Conservation (phyloP, 2,329 filamentous ascomycete genomes). For the Phoma sp. region DNA sequence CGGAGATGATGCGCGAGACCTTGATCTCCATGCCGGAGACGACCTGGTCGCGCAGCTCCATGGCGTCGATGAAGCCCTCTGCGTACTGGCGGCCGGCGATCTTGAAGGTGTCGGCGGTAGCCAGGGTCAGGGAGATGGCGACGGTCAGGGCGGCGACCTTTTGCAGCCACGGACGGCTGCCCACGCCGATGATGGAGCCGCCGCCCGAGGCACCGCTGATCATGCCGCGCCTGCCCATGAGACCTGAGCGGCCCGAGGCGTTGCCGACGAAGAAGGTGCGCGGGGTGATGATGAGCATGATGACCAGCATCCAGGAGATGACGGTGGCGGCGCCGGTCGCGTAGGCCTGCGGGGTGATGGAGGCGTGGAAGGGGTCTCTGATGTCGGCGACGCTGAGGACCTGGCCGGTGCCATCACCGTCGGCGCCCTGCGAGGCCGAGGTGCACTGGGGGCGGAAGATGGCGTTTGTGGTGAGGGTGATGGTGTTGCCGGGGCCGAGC, state of each 20-base stretch:
- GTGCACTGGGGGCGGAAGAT: slow-evolving; percentile 66
- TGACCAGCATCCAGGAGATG: slow-evolving; percentile 87
- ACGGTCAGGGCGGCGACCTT: slow-evolving; percentile 69
- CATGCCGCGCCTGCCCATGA: slow-evolving; percentile 81
- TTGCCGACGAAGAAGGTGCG: slow-evolving; percentile 89
- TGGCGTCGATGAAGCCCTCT: slow-evolving; percentile 79
- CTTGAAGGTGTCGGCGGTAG: slow-evolving; percentile 87
- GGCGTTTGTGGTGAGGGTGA: slow-evolving; percentile 66
- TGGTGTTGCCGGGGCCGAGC: slow-evolving; percentile 59
- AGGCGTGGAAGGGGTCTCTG: slow-evolving; percentile 89
- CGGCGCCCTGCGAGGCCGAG: slow-evolving; percentile 44
- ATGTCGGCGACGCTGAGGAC: slow-evolving; percentile 67
- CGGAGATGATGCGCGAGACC: slow-evolving; percentile 88
- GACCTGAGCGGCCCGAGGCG: slow-evolving; percentile 68
- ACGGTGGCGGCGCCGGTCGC: slow-evolving; percentile 91
- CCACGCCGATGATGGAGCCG: slow-evolving; percentile 77
- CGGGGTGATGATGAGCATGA: slow-evolving; percentile 94
- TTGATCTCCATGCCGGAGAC: slow-evolving; percentile 86
- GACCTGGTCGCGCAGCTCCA: slow-evolving; percentile 76
- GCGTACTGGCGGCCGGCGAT: slow-evolving; percentile 84
- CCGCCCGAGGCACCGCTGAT: slow-evolving; percentile 73
- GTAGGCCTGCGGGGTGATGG: slow-evolving; percentile 90
- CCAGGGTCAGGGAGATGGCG: slow-evolving; percentile 87
- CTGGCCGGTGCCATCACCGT: slow-evolving; percentile 47
- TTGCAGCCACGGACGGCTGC: slow-evolving; percentile 92